These are phyloP conservation scores for Leptographium wingfieldii DNA, from an alignment of 2,329 filamentous ascomycete genomes.

Conservation along the genomic window DNA sequence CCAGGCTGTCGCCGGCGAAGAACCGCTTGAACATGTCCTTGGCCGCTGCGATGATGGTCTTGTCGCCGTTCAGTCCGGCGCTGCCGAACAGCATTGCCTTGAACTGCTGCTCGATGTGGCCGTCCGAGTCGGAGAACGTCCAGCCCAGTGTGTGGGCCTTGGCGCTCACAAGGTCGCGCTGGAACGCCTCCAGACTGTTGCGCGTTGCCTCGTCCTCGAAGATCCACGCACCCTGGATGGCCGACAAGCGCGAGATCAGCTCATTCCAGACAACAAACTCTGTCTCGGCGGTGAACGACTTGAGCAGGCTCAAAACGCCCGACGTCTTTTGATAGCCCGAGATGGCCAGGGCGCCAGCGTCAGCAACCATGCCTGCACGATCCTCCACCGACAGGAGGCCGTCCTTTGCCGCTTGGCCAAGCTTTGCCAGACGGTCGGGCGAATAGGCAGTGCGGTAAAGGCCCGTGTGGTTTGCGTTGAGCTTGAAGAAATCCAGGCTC, in stretches of 20 bases:
- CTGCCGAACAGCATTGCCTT: constrained; percentile 82
- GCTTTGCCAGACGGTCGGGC: constrained; percentile 71
- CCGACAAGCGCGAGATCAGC: constrained; percentile 63
- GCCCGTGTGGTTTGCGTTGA: constrained; percentile 89
- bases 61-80: constrained; percentile 70
- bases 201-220: constrained; percentile 66
- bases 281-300: constrained; percentile 71
- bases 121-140: constrained; percentile 73
- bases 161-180: constrained; percentile 60
- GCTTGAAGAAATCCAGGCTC: constrained; percentile 81
- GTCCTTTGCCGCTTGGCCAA: constrained; percentile 72
- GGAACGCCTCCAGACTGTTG: constrained; percentile 72
- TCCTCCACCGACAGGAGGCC: constrained; percentile 79
- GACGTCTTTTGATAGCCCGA: constrained; percentile 93
- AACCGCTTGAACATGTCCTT: constrained; percentile 88
- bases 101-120: constrained; percentile 86
- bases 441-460: constrained; percentile 86
- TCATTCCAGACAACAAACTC: constrained; percentile 96
- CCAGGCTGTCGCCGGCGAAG: constrained; percentile 61
- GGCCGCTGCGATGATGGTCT: constrained; percentile 63
- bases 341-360: constrained; percentile 77
- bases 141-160: constrained; percentile 83
- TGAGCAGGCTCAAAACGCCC: constrained; percentile 70
- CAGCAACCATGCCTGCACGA: constrained; percentile 85
- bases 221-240: constrained; percentile 76